phyloP scores from a whole-genome alignment of 2,329 filamentous ascomycete species.

The Bipolaris sorokiniana region DNA sequence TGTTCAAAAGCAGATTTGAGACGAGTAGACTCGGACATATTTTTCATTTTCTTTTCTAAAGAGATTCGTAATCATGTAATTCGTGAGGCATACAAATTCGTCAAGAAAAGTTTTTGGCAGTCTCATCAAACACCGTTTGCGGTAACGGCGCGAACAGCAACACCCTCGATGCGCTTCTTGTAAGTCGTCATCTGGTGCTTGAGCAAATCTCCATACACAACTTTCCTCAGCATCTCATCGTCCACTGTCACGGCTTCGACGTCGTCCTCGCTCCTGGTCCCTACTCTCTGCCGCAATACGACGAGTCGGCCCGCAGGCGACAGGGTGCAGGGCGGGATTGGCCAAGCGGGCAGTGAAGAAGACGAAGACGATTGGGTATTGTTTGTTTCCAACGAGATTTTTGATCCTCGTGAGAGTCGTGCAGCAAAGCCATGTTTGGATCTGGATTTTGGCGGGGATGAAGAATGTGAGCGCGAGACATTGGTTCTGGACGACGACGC shows the following conservation, averaged over 20 bases:
- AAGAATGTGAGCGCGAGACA: slow-evolving; percentile 16
- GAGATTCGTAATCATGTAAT: neutral
- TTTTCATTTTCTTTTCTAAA: no score
- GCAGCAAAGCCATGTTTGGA: slow-evolving; percentile 16
- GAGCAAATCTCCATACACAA: slow-evolving; percentile 82
- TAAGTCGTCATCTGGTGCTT: slow-evolving; percentile 84
- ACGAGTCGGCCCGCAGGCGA: slow-evolving; percentile 74
- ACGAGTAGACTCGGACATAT: no score
- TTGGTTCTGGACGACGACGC: slow-evolving; percentile 36
- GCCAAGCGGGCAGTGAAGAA: slow-evolving; percentile 61
- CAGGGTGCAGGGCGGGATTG: slow-evolving; percentile 68
- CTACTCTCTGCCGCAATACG: slow-evolving; percentile 58
- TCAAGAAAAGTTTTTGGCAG: neutral
- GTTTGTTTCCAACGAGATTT: slow-evolving; percentile 32
- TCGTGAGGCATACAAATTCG: neutral
- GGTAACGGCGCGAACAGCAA: slow-evolving; percentile 73
- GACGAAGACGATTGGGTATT: slow-evolving; percentile 47
- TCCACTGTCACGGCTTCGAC: slow-evolving; percentile 72
- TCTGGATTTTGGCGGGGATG: slow-evolving; percentile 22
- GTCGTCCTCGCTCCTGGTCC: slow-evolving; percentile 53
- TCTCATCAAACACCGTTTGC: slow-evolving; percentile 39
- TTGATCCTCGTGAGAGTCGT: slow-evolving; percentile 28
- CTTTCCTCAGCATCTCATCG: slow-evolving; percentile 70
- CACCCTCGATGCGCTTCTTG: slow-evolving; percentile 69
- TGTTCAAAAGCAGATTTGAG: no score